Percentiles rank a stretch among this genome's conserved stretches.
Conservation (phyloP, 169 alveolate genomes). For the Eimeria zaria region DNA sequence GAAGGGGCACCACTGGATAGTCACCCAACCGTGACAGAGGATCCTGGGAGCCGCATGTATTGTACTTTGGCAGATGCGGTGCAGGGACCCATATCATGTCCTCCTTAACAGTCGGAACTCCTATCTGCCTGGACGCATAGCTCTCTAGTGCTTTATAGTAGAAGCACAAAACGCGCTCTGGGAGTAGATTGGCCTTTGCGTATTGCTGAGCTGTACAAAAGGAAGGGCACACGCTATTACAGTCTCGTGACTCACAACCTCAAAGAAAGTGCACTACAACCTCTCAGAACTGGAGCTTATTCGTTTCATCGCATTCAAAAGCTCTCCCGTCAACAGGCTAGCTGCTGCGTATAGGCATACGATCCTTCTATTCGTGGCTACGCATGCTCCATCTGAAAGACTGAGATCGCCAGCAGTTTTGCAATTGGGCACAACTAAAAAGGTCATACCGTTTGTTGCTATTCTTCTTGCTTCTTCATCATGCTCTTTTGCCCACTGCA, state of each 20-base stretch:
- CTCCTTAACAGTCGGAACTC: conserved; percentile 45
- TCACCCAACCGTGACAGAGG: conserved; percentile 20
- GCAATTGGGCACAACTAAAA: background rate
- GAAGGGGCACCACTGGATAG: conserved; percentile 67
- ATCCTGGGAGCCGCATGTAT: conserved; percentile 60
- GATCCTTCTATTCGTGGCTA: background rate
- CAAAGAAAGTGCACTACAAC: background rate
- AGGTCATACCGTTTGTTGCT: conserved; percentile 68
- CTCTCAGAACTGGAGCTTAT: background rate
- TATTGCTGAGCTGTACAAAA: conserved; percentile 66
- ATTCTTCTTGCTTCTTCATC: conserved; percentile 70
- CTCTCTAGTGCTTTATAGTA: conserved; percentile 73
- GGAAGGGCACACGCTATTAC: background rate
- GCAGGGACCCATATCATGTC: conserved; percentile 80
- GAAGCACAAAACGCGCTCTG: conserved; percentile 79
- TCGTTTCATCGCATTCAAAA: background rate
- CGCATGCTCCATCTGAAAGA: background rate
- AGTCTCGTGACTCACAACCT: background rate
- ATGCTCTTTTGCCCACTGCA: conserved; percentile 82
- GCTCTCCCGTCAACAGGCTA: background rate
- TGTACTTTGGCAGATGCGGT: conserved; percentile 49
- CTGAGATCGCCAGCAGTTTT: background rate
- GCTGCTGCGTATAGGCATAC: background rate
- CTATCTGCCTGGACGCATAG: conserved; percentile 74
- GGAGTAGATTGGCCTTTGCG: conserved; percentile 56